Base-by-base conservation (phyloP, 164 flowering plant species). In the Euptelea pleiosperma region DNA sequence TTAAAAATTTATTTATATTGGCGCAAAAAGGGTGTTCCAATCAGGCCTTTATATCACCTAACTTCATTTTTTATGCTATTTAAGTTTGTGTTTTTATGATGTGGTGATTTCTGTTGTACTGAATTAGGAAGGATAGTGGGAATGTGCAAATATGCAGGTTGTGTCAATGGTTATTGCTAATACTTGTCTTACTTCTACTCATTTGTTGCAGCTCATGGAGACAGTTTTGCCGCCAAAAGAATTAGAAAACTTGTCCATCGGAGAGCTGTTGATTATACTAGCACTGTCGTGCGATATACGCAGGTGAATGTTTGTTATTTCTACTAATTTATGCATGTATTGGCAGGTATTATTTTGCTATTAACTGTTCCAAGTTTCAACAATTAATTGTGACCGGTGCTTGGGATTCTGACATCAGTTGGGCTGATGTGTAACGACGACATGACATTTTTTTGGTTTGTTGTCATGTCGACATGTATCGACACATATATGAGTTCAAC, bases 201-300 rank as follows among this genome's bases (percentile, higher is more conserved):
- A 3, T 51, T 37, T 54, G 24, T 58, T 78, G 67, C 77, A 91
- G 98, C 81, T 67, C 88, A 86, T 74, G 85, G 76, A 26, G 97
- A 94, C 55, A 76, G 61, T 75, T 91, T 77, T 79, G 93, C 77
- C 55, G 95, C 88, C 28, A 93, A 84, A 75, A 86, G 99, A 69
- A 84, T 86, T 75, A 83, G 99, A 75, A 93, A 90, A 73, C 84
- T 78, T 64, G 87, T 89, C 0, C 99, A 94, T 51, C 80, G 99
- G 60, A 81, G 84, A 65, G 90, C 99, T 61, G 99, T 94, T 57
- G 99, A 94, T 69, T 91, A 94, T 66, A 94, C 99, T 4, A 91
- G 96, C 71, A 86, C 99, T 31, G 87, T 88, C 65, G 97, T 94
- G 26, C 79, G 96, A 58, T 90, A 84, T 60, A 80, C 81, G 79